phyloP scores from a whole-genome alignment of 768 basidiomycete species.

The Tubosaeta brunneosetosa region DNA sequence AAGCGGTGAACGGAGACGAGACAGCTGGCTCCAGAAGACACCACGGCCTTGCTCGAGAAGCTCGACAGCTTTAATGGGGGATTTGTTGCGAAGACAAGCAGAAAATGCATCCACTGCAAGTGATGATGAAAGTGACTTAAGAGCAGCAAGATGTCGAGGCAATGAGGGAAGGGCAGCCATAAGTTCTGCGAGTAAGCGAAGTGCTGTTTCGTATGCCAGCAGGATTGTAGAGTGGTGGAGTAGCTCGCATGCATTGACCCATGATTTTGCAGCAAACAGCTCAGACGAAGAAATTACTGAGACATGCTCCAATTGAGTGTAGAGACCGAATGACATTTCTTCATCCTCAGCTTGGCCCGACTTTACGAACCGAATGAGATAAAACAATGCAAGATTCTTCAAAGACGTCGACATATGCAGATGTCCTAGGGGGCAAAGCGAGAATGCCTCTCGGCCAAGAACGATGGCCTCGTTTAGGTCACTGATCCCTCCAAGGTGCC shows the following conservation, averaged over 20 bases:
- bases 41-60: not conserved
- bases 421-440: not conserved
- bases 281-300: too few species aligned
- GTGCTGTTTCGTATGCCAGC: not conserved
- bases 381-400: not conserved
- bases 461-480: not conserved
- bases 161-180: not conserved
- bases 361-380: not conserved
- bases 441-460: not conserved
- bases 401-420: not conserved
- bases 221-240: not conserved
- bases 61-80: not conserved
- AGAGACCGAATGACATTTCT: too few species aligned
- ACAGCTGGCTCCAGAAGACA: too few species aligned
- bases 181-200: not conserved
- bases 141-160: not conserved
- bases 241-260: not conserved
- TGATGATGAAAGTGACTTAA: not conserved
- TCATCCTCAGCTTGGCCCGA: too few species aligned
- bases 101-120: not conserved
- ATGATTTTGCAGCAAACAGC: too few species aligned
- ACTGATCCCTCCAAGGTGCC: not conserved
- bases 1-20: not conserved
- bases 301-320: too few species aligned
- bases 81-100: not conserved